Evolutionary conservation across 257 asterid species (phyloP).

Genomic region (Gardenia jasminoides): DNA sequence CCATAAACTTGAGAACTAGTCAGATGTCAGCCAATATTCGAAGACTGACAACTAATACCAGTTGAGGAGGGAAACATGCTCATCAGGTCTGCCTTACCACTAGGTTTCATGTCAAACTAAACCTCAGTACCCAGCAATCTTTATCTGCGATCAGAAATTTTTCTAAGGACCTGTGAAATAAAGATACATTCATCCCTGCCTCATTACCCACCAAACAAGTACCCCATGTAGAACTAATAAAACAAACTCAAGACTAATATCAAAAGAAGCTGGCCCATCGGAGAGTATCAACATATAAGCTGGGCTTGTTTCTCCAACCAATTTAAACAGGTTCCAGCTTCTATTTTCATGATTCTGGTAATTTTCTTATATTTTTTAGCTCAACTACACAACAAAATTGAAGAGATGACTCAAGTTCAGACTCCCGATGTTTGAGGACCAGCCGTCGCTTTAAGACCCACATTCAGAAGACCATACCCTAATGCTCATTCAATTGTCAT

Average conservation of each 20-base stretch:
- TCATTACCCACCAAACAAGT: neutral
- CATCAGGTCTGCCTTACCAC: neutral
- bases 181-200: neutral
- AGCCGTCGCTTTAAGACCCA: neutral
- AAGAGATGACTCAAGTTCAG: neutral
- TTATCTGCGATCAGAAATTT: neutral
- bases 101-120: no score
- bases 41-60: neutral
- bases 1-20: neutral
- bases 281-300: neutral
- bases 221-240: no score
- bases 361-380: neutral
- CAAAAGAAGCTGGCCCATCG: neutral
- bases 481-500: neutral
- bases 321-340: neutral
- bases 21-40: neutral
- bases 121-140: neutral
- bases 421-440: neutral
- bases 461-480: neutral
- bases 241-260: neutral
- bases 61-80: neutral
- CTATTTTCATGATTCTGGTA: neutral
- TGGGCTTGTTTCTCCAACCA: neutral
- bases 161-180: neutral
- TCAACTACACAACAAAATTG: constrained; percentile 1